phyloP scores from a whole-genome alignment of 768 basidiomycete genomes.

The Rhizopogon sp. region DNA sequence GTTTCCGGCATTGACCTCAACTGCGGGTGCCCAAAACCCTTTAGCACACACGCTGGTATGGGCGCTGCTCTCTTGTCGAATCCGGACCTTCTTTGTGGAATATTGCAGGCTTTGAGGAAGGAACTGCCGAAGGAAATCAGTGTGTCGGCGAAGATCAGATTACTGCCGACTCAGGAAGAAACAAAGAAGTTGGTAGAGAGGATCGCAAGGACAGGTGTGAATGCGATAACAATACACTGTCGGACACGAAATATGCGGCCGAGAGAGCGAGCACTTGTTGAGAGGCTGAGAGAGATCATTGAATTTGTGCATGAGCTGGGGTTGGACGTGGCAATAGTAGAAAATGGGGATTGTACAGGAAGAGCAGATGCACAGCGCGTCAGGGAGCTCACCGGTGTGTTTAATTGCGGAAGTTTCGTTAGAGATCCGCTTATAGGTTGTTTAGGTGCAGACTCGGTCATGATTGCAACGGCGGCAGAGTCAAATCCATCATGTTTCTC shows the following conservation, averaged over 20 bases:
- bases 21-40: slow-evolving; percentile 96
- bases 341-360: slow-evolving; percentile 89
- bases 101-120: slow-evolving; percentile 72
- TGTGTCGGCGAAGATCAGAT: slow-evolving; percentile 91
- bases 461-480: slow-evolving; percentile 96
- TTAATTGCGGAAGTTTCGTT: background rate
- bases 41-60: slow-evolving; percentile 93
- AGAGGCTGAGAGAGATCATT: slow-evolving; percentile 79
- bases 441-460: slow-evolving; percentile 80
- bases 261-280: slow-evolving; percentile 71
- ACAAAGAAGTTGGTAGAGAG: slow-evolving; percentile 87
- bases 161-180: slow-evolving; percentile 81
- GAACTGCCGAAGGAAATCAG: slow-evolving; percentile 74
- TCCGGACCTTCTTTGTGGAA: slow-evolving; percentile 86
- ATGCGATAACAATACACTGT: slow-evolving; percentile 90
- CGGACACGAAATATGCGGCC: slow-evolving; percentile 90
- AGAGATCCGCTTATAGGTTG: background rate
- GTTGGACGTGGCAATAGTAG: slow-evolving; percentile 79
- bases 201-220: slow-evolving; percentile 84
- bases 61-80: slow-evolving; percentile 92
- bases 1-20: slow-evolving; percentile 95
- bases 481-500: slow-evolving; percentile 88
- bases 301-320: slow-evolving; percentile 74
- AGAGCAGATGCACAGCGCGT: slow-evolving; percentile 77
- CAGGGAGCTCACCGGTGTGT: slow-evolving; percentile 66